Conservation (phyloP, 768 basidiomycete species). For the Pulveroboletus sp. region DNA sequence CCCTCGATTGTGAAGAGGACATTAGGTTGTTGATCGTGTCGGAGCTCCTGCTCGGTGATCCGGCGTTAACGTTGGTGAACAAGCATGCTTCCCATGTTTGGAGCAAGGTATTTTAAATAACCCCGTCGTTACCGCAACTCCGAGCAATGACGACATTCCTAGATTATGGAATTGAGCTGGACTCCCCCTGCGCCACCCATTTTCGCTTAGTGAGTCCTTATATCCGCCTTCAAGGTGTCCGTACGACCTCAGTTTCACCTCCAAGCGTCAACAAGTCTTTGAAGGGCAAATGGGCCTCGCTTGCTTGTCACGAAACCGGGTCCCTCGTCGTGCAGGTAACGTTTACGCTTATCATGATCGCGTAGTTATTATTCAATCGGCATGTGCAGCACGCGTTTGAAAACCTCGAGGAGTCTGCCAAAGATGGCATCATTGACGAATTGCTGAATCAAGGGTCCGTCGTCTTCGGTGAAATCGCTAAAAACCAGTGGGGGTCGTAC, state of each 20-base stretch:
- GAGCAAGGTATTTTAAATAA: constrained; percentile 62
- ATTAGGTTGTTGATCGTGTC: constrained; percentile 80
- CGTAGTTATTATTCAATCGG: constrained; percentile 9
- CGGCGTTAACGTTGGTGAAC: constrained; percentile 82
- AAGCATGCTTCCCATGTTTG: constrained; percentile 92
- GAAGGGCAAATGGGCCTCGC: constrained; percentile 84
- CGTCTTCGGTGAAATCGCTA: constrained; percentile 73
- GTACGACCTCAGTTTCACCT: constrained; percentile 4
- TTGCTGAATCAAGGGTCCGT: constrained; percentile 68
- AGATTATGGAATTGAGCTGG: constrained; percentile 93
- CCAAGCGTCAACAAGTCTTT: constrained; percentile 81
- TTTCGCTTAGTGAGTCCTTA: constrained; percentile 68
- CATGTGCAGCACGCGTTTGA: constrained; percentile 71
- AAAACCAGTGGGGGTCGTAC: constrained; percentile 89
- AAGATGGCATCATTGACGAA: constrained; percentile 83
- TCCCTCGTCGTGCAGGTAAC: constrained; percentile 82
- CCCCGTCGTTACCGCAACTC: background rate
- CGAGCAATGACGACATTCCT: constrained; percentile 5
- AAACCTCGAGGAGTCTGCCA: constrained; percentile 79
- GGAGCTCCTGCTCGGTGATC: constrained; percentile 80
- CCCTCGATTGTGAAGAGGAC: constrained; percentile 88
- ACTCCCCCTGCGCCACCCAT: constrained; percentile 85
- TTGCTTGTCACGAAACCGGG: constrained; percentile 89
- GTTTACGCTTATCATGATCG: background rate
- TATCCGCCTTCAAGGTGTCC: background rate